These are phyloP conservation scores for Cystoisospora suis DNA, from an alignment of 169 alveolate species.

Conservation along the genomic window DNA sequence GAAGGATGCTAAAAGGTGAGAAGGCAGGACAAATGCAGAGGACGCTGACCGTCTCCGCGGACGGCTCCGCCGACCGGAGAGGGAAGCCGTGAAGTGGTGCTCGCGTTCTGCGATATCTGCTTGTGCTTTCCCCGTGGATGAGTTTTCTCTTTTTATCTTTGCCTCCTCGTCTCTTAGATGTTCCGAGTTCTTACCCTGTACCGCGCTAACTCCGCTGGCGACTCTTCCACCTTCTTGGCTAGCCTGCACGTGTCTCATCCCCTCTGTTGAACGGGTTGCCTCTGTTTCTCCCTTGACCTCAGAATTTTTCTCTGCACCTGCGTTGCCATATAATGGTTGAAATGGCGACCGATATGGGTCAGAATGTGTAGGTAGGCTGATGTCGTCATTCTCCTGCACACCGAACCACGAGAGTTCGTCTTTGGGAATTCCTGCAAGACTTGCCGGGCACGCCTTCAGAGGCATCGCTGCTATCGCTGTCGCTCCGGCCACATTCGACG, in stretches of 20 bases:
- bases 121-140: not conserved
- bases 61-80: too few species aligned
- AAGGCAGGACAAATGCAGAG: too few species aligned
- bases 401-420: not conserved
- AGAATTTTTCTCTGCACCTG: not conserved
- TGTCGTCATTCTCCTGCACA: too few species aligned
- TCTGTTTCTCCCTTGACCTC: not conserved
- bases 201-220: not conserved
- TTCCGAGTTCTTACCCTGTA: not conserved
- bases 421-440: not conserved
- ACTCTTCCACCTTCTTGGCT: not conserved
- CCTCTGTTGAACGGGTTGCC: too few species aligned
- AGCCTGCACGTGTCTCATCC: not conserved
- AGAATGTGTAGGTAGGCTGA: too few species aligned
- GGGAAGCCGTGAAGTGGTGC: too few species aligned
- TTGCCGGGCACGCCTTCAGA: not conserved
- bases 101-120: not conserved
- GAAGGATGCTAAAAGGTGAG: too few species aligned
- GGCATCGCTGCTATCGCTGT: slow-evolving; percentile 1
- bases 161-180: not conserved
- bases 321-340: too few species aligned
- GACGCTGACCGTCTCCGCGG: too few species aligned
- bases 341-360: too few species aligned
- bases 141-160: not conserved
- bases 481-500: slow-evolving; percentile 1